Conservation (phyloP, 2,329 filamentous ascomycete genomes). For the Tetracladium maxilliforme region DNA sequence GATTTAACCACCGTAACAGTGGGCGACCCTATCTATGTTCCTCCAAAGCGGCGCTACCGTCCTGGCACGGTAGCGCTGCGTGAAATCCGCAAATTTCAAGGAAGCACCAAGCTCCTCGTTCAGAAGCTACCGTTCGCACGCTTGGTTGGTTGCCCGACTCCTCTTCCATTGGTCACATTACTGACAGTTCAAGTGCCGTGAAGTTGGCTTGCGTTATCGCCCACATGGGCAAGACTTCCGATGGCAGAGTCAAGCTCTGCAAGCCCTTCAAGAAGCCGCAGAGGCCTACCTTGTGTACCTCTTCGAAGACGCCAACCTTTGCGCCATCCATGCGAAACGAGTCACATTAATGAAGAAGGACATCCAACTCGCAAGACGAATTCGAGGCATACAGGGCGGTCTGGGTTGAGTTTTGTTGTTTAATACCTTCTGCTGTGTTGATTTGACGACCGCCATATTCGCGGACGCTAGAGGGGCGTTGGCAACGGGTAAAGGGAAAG, state of each 20-base stretch:
- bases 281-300: conserved; percentile 92
- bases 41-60: conserved; percentile 52
- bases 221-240: conserved; percentile 56
- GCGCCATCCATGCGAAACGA: conserved; percentile 90
- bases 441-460: neutral
- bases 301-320: conserved; percentile 94
- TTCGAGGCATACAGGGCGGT: conserved; percentile 66
- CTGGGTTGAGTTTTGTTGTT: conserved; percentile 34
- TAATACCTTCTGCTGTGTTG: conserved; percentile 1
- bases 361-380: conserved; percentile 78
- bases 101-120: conserved; percentile 75
- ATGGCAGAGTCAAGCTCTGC: conserved; percentile 93
- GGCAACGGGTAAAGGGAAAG: no score
- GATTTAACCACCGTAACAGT: no score
- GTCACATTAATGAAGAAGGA: conserved; percentile 98
- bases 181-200: conserved; percentile 37
- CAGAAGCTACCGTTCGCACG: conserved; percentile 68
- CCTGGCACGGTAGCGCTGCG: conserved; percentile 77
- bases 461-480: no score
- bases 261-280: conserved; percentile 86
- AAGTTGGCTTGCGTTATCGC: conserved; percentile 54
- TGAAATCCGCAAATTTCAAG: conserved; percentile 86
- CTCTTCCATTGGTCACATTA: neutral
- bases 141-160: conserved; percentile 32
- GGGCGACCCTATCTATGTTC: no score